Percentiles rank a stretch among this genome's conserved stretches.
Conservation (phyloP, 106 monocot genomes). For the Triglochin maritima region DNA sequence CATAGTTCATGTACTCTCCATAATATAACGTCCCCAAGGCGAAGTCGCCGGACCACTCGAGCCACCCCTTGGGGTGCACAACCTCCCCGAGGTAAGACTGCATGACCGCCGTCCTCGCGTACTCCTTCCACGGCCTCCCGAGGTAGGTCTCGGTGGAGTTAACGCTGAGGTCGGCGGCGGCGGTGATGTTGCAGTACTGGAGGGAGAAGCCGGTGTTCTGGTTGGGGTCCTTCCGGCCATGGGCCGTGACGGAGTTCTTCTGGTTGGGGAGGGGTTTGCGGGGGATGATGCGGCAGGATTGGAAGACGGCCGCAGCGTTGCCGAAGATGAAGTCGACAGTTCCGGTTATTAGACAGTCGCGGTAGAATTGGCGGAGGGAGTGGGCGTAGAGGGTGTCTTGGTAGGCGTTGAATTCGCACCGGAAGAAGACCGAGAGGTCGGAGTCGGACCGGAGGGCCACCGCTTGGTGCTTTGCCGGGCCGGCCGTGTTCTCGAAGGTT, state of each 20-base stretch:
- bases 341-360: constrained; percentile 55
- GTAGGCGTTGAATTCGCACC: constrained; percentile 42
- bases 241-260: constrained; percentile 78
- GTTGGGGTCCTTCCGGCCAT: constrained; percentile 56
- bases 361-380: constrained; percentile 81
- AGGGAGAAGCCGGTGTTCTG: constrained; percentile 72
- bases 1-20: constrained; percentile 61
- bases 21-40: constrained; percentile 55
- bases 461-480: constrained; percentile 70
- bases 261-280: constrained; percentile 47
- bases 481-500: constrained; percentile 82
- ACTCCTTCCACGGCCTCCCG: constrained; percentile 79
- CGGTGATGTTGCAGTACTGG: constrained; percentile 60
- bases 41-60: constrained; percentile 55
- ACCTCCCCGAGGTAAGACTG: constrained; percentile 37
- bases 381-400: constrained; percentile 89
- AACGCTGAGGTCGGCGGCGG: constrained; percentile 17
- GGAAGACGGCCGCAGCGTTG: constrained; percentile 72
- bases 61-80: constrained; percentile 47
- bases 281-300: constrained; percentile 44
- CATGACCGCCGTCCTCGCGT: constrained; percentile 56
- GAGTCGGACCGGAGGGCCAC: constrained; percentile 74
- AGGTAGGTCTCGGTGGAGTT: constrained; percentile 32
- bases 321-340: constrained; percentile 82
- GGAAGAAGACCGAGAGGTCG: constrained; percentile 64